Conservation (phyloP, 1,284 basidiomycete species). For the Cystobasidiaceae sp. region DNA sequence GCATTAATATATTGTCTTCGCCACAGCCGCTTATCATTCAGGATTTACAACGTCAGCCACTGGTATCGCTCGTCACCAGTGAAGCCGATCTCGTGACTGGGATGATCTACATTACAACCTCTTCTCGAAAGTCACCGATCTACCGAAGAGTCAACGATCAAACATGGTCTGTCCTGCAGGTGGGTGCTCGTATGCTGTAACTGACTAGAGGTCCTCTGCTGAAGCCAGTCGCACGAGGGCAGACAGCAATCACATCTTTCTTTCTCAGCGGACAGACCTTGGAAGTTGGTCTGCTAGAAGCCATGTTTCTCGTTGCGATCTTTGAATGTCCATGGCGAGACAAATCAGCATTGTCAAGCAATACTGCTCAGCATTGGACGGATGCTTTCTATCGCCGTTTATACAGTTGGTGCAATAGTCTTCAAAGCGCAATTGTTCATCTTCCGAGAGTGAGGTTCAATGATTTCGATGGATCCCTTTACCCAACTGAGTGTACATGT, state of each 20-base stretch:
- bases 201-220: background rate
- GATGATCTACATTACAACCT: background rate
- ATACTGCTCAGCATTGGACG: background rate
- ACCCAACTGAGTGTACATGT: background rate
- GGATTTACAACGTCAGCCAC: background rate
- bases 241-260: background rate
- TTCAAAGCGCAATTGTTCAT: background rate
- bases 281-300: background rate
- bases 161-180: background rate
- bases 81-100: background rate
- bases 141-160: background rate
- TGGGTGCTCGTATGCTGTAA: background rate
- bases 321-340: background rate
- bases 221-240: background rate
- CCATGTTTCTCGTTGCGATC: background rate
- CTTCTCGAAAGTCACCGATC: background rate
- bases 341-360: background rate
- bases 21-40: background rate
- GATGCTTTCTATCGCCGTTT: background rate
- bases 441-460: background rate
- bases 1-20: background rate
- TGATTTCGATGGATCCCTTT: background rate
- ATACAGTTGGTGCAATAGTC: background rate
- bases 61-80: background rate
- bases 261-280: background rate